Evolutionary conservation across 1,284 basidiomycete species (phyloP).

Genomic region (Ganoderma boninense): DNA sequence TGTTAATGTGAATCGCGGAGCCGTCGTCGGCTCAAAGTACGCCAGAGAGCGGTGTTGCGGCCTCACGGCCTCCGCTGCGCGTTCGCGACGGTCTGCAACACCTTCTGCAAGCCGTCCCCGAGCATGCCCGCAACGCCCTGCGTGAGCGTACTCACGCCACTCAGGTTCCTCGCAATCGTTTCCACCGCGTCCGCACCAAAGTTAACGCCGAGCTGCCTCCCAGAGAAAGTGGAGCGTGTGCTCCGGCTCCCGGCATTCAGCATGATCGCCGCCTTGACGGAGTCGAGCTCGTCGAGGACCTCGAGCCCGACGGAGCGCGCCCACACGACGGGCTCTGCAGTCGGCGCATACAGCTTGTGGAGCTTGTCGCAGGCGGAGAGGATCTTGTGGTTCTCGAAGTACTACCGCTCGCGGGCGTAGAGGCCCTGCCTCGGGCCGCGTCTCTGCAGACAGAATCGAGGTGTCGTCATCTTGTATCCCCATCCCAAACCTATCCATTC

Average conservation of each 20-base stretch:
- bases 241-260: conserved; percentile 72
- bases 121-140: conserved; percentile 31
- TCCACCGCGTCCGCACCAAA: conserved; percentile 41
- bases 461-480: conserved; percentile 56
- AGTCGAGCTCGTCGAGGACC: conserved; percentile 87
- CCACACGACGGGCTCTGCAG: conserved; percentile 80
- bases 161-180: conserved; percentile 34
- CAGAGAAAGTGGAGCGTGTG: conserved; percentile 13
- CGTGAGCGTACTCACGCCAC: conserved; percentile 29
- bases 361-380: conserved; percentile 89
- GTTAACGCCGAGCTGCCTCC: conserved; percentile 33
- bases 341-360: conserved; percentile 82
- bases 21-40: background rate
- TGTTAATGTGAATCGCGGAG: conserved; percentile 1
- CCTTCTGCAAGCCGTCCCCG: conserved; percentile 33
- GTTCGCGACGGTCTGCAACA: conserved; percentile 25
- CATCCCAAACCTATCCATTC: conserved; percentile 89
- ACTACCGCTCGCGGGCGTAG: conserved; percentile 85
- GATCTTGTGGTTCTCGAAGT: conserved; percentile 84
- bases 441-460: conserved; percentile 43
- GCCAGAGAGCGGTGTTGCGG: background rate
- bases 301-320: conserved; percentile 89
- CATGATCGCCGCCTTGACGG: conserved; percentile 86
- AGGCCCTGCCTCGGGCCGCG: too few species aligned
- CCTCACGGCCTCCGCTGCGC: conserved; percentile 17